Conservation (phyloP, 2,329 filamentous ascomycete genomes). For the Calonectria ilicicola region DNA sequence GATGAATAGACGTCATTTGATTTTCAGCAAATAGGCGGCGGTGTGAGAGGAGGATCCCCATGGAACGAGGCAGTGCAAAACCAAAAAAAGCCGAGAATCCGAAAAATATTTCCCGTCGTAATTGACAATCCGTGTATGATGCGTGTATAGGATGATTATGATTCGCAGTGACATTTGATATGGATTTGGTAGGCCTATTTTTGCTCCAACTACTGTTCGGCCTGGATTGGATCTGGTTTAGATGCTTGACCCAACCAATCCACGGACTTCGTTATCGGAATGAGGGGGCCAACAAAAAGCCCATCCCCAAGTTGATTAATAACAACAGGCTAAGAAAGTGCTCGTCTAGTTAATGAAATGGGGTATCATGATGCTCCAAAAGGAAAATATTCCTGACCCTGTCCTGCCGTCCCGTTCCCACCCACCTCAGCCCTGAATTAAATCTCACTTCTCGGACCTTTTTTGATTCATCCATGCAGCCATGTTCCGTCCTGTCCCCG, state of each 20-base stretch:
- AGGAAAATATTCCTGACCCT: conserved; percentile 9
- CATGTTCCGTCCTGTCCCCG: background rate
- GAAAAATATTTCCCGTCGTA: background rate
- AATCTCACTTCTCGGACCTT: conserved; percentile 1
- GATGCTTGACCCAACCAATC: background rate
- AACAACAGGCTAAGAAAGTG: background rate
- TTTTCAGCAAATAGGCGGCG: conserved; percentile 3
- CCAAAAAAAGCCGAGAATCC: background rate
- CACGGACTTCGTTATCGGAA: background rate
- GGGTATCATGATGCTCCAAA: conserved; percentile 26
- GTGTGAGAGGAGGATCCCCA: background rate
- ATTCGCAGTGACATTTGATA: background rate
- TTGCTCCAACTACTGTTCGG: too few relatives aligned
- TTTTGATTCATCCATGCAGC: background rate
- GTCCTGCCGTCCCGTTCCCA: background rate
- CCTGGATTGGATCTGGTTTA: background rate
- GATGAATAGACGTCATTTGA: background rate
- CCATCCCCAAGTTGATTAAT: background rate
- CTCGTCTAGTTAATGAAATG: conserved; percentile 10
- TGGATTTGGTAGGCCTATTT: background rate
- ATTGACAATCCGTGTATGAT: background rate
- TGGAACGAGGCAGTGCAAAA: conserved; percentile 12
- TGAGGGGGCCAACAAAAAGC: background rate
- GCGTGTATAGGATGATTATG: background rate
- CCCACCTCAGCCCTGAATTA: conserved; percentile 3